A percentile compares a stretch with the other conserved stretches of the same genome.
Evolutionary conservation across 306 rosid species (phyloP).

Genomic region (Rubus idaeus): DNA sequence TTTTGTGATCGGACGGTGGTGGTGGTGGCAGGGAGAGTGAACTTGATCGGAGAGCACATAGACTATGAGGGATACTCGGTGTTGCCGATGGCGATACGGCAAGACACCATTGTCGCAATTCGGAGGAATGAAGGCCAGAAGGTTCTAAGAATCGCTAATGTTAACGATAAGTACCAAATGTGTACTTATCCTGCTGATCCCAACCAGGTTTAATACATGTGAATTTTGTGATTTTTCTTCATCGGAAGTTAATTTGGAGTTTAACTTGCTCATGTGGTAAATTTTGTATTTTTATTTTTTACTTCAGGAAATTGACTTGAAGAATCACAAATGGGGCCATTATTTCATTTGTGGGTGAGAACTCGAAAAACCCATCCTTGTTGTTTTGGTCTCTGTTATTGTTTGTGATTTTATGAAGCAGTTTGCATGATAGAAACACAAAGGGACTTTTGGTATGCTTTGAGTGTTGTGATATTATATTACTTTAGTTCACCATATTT

Average conservation of each 20-base stretch:
- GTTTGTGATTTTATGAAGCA: neutral
- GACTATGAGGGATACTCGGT: conserved; percentile 97
- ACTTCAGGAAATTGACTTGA: conserved; percentile 79
- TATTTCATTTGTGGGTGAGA: conserved; percentile 95
- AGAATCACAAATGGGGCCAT: conserved; percentile 95
- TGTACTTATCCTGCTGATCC: conserved; percentile 93
- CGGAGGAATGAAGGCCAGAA: conserved; percentile 41
- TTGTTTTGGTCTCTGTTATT: neutral
- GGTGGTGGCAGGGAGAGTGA: conserved; percentile 78
- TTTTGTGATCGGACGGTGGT: neutral
- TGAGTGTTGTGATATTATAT: neutral
- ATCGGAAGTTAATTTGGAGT: neutral
- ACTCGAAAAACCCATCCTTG: conserved; percentile 4
- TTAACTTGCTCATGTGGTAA: neutral
- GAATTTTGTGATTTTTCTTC: neutral
- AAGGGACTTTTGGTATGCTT: neutral
- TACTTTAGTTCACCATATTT: neutral
- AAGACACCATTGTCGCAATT: conserved; percentile 83
- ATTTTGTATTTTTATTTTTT: neutral
- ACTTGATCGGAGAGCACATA: conserved; percentile 96
- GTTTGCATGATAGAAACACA: neutral
- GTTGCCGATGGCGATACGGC: conserved; percentile 98
- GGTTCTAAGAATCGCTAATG: conserved; percentile 71
- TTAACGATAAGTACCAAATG: conserved; percentile 60
- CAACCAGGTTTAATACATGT: conserved; percentile 47